Conservation (phyloP, 2,329 filamentous ascomycete genomes). For the Paecilomyces fulvus region DNA sequence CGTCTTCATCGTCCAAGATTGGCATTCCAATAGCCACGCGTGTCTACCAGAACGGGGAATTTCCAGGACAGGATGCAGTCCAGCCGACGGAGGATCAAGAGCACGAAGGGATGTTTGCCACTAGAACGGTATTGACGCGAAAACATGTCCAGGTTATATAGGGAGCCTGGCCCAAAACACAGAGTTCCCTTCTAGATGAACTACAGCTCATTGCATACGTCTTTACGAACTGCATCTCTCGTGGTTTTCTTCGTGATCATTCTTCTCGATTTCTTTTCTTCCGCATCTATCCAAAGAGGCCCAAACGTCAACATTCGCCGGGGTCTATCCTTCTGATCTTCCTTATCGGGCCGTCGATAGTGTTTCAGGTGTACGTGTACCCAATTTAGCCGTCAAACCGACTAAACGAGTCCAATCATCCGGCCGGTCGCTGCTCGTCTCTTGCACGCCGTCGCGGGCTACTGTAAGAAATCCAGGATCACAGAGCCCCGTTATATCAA, state of each 20-base stretch:
- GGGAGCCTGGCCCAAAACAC: background rate
- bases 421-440: background rate
- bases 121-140: background rate
- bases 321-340: background rate
- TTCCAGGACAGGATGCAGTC: background rate
- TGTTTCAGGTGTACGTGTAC: background rate
- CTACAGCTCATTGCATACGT: background rate
- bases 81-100: background rate
- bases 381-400: background rate
- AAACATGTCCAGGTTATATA: background rate
- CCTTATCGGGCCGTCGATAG: background rate
- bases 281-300: background rate
- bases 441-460: background rate
- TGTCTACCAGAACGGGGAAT: background rate
- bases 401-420: background rate
- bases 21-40: background rate
- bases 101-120: background rate
- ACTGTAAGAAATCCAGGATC: background rate
- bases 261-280: constrained; percentile 2
- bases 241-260: background rate
- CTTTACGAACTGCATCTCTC: background rate
- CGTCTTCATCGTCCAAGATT: background rate
- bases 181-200: background rate
- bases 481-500: background rate
- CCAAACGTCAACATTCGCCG: background rate